phyloP scores from a whole-genome alignment of 495 filamentous ascomycete species.

The Halenospora varia region DNA sequence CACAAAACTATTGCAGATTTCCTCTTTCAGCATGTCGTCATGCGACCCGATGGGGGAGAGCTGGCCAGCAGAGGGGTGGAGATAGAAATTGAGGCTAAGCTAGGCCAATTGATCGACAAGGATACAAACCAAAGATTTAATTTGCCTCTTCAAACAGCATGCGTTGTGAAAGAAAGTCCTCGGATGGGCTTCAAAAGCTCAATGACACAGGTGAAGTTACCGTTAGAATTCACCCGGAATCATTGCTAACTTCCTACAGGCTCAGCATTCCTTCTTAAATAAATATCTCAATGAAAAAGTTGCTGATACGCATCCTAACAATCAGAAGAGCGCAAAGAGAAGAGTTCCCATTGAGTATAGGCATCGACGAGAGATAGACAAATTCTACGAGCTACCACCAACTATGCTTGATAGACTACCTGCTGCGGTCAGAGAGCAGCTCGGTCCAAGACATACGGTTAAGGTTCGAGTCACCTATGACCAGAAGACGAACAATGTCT shows the following conservation, averaged over 20 bases:
- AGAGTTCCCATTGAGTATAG: slow-evolving; percentile 73
- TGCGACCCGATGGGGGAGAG: slow-evolving; percentile 50
- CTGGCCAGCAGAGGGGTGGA: slow-evolving; percentile 54
- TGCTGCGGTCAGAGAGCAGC: slow-evolving; percentile 37
- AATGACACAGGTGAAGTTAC: slow-evolving; percentile 73
- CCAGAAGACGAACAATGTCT: slow-evolving; percentile 62
- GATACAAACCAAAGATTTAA: slow-evolving; percentile 60
- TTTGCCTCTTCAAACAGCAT: slow-evolving; percentile 62
- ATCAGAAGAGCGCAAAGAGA: slow-evolving; percentile 29
- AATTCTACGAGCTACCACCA: slow-evolving; percentile 69
- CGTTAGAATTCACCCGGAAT: neutral
- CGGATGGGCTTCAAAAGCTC: slow-evolving; percentile 65
- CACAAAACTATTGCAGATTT: slow-evolving; percentile 69
- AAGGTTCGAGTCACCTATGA: slow-evolving; percentile 77
- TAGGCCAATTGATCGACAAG: slow-evolving; percentile 74
- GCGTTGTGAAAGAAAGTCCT: slow-evolving; percentile 51
- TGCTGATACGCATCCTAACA: slow-evolving; percentile 43
- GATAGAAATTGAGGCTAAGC: slow-evolving; percentile 88
- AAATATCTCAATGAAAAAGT: slow-evolving; percentile 72
- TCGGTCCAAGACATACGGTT: slow-evolving; percentile 54
- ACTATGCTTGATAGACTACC: slow-evolving; percentile 14
- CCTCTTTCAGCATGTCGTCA: slow-evolving; percentile 63
- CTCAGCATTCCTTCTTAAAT: slow-evolving; percentile 75
- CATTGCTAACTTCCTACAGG: slow-evolving; percentile 38
- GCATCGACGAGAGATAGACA: slow-evolving; percentile 76